phyloP scores from a whole-genome alignment of 192 early-diverging fungal species.

The Spizellomyces sp. region DNA sequence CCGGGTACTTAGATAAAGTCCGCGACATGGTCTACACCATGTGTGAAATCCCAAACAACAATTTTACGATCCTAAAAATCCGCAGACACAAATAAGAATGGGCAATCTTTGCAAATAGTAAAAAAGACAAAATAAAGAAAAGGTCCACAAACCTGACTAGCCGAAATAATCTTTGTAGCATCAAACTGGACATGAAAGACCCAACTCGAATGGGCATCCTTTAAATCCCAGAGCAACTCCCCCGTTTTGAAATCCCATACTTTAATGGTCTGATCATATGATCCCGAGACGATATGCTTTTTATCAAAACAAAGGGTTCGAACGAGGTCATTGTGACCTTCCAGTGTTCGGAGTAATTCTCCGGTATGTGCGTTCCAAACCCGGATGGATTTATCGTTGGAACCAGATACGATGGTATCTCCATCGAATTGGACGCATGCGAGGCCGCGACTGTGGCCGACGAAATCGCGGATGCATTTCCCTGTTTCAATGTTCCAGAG shows the following conservation, averaged over 20 bases:
- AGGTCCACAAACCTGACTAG: slow-evolving; percentile 59
- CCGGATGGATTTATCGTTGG: slow-evolving; percentile 51
- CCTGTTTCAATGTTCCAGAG: slow-evolving; percentile 78
- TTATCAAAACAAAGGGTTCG: slow-evolving; percentile 86
- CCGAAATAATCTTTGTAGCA: slow-evolving; percentile 75
- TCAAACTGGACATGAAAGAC: slow-evolving; percentile 96
- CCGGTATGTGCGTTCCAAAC: slow-evolving; percentile 51
- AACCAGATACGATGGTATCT: slow-evolving; percentile 40
- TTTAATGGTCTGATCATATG: slow-evolving; percentile 92
- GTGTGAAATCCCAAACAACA: slow-evolving; percentile 57
- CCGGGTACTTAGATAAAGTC: slow-evolving; percentile 18
- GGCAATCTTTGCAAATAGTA: not conserved
- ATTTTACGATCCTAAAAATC: slow-evolving; percentile 50
- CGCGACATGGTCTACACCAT: slow-evolving; percentile 11
- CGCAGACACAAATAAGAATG: slow-evolving; percentile 4
- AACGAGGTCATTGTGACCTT: slow-evolving; percentile 86
- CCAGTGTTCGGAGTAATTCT: slow-evolving; percentile 35
- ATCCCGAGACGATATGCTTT: slow-evolving; percentile 82
- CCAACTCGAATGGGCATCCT: slow-evolving; percentile 85
- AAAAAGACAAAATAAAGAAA: not conserved
- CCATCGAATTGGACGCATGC: slow-evolving; percentile 51
- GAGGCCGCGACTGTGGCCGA: slow-evolving; percentile 46
- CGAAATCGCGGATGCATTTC: slow-evolving; percentile 32
- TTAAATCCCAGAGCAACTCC: slow-evolving; percentile 70
- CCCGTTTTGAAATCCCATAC: slow-evolving; percentile 91